Evolutionary conservation across 768 basidiomycete species (phyloP), one percentile per base, ranked within the genome.

Genomic region (Tricholomella constricta): DNA sequence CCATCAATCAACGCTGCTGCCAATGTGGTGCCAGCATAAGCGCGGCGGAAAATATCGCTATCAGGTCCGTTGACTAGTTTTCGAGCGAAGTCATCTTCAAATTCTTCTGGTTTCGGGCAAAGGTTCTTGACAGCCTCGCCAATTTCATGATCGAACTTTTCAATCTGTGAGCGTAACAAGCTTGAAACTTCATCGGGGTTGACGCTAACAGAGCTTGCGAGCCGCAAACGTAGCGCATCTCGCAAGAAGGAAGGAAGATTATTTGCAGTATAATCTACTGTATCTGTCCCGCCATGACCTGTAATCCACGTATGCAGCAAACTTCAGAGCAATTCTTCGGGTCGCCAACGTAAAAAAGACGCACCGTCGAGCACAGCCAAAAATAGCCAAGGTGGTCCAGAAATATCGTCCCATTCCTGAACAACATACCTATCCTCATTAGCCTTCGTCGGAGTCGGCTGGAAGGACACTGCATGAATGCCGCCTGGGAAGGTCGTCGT

Each of bases 391-490:
- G 56, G 20, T 15, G 56, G 20, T 7, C 25, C 42, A 42, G 23
- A 7, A 6, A 57, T 35, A 35, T 57, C 56, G 32, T 57, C 48
- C 56, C 52, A 57, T 42, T 53, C 56, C 15, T 57, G 41, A 6
- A 53, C 43, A 42, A 57, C 48, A 42, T 57, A 53, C 25, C 52
- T 48, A 53, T 57, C 56, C 40, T 57, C 52, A 26, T 49, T 57
- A 15, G 26, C 25, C 9, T 51, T 25, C 11, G 34, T 22, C 8
- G 51, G 56, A 10, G 41, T 57, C 14, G 56, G 56, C 40, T 57
- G 56, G 31, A 57, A 57, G n/a, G 51, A 52, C 6, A 57, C 56
- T 9, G 52, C 32, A 32, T 57, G 51, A 17, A 57, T 50, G n/a
- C 48, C 44, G 6, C 34, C 32, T 17, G 25, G 9, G 23, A 53